Percentiles rank a stretch among this genome's conserved stretches.
Conservation (phyloP, 140 eudicot species). For the Oenanthe javanica region DNA sequence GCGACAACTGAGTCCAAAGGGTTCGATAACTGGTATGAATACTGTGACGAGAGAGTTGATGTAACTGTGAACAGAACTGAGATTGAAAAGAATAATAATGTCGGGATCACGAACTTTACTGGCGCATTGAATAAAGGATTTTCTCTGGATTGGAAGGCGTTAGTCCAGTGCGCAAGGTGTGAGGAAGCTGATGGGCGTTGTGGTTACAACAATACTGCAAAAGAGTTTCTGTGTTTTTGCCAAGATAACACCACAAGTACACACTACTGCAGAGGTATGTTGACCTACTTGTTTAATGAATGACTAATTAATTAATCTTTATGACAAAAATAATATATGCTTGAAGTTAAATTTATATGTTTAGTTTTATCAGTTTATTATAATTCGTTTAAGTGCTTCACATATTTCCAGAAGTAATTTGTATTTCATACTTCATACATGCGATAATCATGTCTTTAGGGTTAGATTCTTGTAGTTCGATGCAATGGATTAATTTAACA, state of each 20-base stretch:
- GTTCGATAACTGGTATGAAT: background rate
- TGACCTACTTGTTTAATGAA: background rate
- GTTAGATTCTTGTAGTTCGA: too few relatives aligned
- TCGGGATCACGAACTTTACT: background rate
- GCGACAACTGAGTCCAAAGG: background rate
- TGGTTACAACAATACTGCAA: background rate
- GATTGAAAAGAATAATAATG: background rate
- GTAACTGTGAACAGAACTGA: slow-evolving; percentile 16
- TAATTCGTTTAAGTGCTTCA: background rate
- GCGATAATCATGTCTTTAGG: background rate
- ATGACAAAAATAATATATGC: too few relatives aligned
- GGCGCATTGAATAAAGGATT: slow-evolving; percentile 21
- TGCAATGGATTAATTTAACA: too few relatives aligned
- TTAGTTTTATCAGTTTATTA: background rate
- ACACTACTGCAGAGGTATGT: slow-evolving; percentile 28
- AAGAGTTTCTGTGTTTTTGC: slow-evolving; percentile 27
- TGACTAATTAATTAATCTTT: background rate
- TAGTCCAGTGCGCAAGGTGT: slow-evolving; percentile 13
- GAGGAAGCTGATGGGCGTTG: slow-evolving; percentile 26
- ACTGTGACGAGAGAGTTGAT: slow-evolving; percentile 19
- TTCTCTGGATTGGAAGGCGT: slow-evolving; percentile 15
- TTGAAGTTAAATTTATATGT: background rate
- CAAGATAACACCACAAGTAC: background rate
- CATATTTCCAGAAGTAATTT: background rate
- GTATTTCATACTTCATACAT: background rate